Conservation (phyloP, 768 basidiomycete species). For the Boletus barrowsii region DNA sequence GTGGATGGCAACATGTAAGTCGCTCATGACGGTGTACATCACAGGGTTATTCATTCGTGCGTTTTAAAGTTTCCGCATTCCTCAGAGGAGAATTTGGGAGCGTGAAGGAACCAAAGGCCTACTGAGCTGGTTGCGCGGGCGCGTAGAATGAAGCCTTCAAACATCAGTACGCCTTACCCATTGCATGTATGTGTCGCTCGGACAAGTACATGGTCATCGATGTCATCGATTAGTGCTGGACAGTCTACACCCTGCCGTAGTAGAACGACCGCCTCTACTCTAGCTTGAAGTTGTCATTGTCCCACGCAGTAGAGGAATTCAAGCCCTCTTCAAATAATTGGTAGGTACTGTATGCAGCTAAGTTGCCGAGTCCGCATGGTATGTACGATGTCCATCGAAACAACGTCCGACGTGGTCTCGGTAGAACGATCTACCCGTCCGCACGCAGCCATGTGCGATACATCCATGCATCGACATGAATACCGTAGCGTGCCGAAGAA, state of each 20-base stretch:
- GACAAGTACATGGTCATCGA: no score
- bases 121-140: constrained; percentile 72
- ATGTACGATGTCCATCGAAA: not conserved
- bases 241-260: no score
- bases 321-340: no score
- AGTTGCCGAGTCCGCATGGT: not conserved
- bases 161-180: not conserved
- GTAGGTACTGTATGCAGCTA: no score
- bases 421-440: not conserved
- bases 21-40: not conserved
- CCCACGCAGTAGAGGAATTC: no score
- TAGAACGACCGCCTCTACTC: no score
- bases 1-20: constrained; percentile 85
- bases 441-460: not conserved
- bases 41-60: not conserved
- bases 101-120: constrained; percentile 82
- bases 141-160: constrained; percentile 49
- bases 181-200: no score
- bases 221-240: no score
- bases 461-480: no score
- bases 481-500: no score
- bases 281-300: no score
- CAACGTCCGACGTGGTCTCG: not conserved
- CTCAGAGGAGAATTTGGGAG: constrained; percentile 80
- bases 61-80: constrained; percentile 67